Percentiles rank a stretch among this genome's conserved stretches.
Conservation (phyloP, 2,329 filamentous ascomycete species). For the Venturia pyrina region DNA sequence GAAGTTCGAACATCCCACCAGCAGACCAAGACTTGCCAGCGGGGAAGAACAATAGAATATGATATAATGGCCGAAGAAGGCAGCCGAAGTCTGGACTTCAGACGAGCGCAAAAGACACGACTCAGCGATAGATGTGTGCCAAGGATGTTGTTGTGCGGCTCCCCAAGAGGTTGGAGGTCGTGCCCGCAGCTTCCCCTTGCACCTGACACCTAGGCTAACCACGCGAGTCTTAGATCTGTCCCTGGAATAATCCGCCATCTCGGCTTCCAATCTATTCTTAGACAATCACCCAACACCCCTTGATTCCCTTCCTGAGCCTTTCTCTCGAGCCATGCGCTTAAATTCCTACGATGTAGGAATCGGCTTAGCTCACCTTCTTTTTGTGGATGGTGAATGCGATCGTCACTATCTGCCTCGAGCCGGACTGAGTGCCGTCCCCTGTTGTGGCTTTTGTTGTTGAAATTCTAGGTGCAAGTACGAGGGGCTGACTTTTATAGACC, state of each 20-base stretch:
- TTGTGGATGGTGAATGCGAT: not conserved
- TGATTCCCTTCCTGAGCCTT: not conserved
- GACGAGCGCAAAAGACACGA: too few relatives aligned
- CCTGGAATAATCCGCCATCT: not conserved
- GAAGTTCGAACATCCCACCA: not conserved
- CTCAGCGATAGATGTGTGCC: not conserved
- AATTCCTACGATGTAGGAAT: not conserved
- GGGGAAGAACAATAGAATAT: not conserved
- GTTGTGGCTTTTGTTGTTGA: not conserved
- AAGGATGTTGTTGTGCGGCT: not conserved
- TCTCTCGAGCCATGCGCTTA: not conserved
- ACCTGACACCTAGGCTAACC: not conserved
- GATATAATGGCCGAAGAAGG: not conserved
- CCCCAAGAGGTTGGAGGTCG: not conserved
- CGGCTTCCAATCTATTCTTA: not conserved
- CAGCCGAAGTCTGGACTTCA: not conserved
- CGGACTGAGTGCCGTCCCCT: not conserved
- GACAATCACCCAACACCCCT: not conserved
- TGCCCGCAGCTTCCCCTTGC: not conserved
- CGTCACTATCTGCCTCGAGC: not conserved
- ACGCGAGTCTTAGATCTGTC: not conserved
- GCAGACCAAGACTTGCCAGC: not conserved
- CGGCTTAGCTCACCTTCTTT: not conserved
- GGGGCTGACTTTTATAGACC: not conserved
- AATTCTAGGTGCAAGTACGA: too few relatives aligned